Conservation (phyloP, 805 yeast genomes). For the Metschnikowia peoriensis region DNA sequence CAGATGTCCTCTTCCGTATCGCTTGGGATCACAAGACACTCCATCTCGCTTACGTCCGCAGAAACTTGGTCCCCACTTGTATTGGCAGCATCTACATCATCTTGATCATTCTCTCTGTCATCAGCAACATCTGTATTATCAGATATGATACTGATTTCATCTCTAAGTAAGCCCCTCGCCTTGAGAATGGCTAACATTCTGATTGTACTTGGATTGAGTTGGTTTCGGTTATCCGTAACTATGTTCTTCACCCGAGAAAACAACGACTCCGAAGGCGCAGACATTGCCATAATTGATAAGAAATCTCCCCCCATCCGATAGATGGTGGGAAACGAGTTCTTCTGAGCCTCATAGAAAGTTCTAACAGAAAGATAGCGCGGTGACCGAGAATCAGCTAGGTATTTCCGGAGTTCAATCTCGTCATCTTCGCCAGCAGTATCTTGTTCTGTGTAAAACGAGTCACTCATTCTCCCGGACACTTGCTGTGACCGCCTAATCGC, state of each 20-base stretch:
- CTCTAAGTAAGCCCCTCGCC: neutral
- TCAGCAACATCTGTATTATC: no score
- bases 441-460: neutral
- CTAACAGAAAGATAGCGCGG: neutral
- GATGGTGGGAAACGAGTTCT: neutral
- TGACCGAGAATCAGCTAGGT: neutral
- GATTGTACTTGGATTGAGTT: neutral
- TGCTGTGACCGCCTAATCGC: neutral
- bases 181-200: neutral
- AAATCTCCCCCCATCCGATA: neutral
- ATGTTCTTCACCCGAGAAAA: neutral
- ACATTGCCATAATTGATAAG: neutral
- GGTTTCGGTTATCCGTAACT: neutral
- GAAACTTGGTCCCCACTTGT: no score
- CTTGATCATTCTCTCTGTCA: no score
- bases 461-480: neutral
- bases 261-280: neutral
- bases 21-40: no score
- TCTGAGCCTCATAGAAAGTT: neutral
- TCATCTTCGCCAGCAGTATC: neutral
- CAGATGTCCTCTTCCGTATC: no score
- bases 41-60: no score
- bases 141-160: neutral
- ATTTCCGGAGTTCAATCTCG: neutral
- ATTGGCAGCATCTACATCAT: no score